Evolutionary conservation across 73 alveolate species (phyloP).

Genomic region (Paramecium sexaurelia): DNA sequence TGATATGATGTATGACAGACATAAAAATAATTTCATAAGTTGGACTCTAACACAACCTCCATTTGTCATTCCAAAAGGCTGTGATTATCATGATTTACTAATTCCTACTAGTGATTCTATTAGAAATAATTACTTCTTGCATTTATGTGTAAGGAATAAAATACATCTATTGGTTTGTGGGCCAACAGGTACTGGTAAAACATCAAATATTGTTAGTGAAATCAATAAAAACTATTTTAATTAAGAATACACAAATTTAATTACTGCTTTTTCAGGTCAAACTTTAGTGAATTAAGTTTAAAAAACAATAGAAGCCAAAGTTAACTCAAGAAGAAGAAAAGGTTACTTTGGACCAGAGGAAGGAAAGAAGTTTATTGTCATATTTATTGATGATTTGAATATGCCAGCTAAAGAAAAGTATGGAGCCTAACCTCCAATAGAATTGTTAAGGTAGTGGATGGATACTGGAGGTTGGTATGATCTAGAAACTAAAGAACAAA

Average conservation of each 20-base stretch:
- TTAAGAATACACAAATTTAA: conserved; percentile 81
- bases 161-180: conserved; percentile 97
- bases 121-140: conserved; percentile 93
- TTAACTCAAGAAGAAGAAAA: conserved; percentile 82
- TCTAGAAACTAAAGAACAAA: conserved; percentile 89
- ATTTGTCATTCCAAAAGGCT: conserved; percentile 84
- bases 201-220: conserved; percentile 92
- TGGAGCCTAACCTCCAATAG: conserved; percentile 99
- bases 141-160: conserved; percentile 85
- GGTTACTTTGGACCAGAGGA: conserved; percentile 96
- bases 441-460: conserved; percentile 99
- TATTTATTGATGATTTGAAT: conserved; percentile 99
- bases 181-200: conserved; percentile 99
- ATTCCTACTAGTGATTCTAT: conserved; percentile 99
- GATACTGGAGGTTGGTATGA: conserved; percentile 99
- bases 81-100: conserved; percentile 91
- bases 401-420: conserved; percentile 99
- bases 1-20: conserved; percentile 82
- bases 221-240: conserved; percentile 89
- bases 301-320: conserved; percentile 65
- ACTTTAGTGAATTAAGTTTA: conserved; percentile 96
- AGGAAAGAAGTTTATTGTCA: conserved; percentile 85
- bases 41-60: conserved; percentile 85
- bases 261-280: conserved; percentile 99
- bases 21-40: conserved; percentile 74